Conservation (phyloP, 2,329 filamentous ascomycete species). For the Pseudocercospora cruenta region DNA sequence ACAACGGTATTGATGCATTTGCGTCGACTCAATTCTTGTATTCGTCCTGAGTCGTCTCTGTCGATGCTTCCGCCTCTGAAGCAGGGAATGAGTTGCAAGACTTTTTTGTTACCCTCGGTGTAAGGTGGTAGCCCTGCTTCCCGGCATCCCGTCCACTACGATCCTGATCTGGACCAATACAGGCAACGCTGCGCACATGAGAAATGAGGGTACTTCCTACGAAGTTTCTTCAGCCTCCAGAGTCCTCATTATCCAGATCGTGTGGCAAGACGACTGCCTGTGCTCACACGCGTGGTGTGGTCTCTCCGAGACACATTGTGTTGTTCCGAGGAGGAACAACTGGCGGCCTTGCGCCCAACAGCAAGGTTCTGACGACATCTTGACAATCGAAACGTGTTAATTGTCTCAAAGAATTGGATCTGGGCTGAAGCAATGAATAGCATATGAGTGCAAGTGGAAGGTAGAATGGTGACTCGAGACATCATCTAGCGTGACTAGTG, state of each 20-base stretch:
- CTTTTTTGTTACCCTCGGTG: neutral
- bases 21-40: neutral
- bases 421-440: neutral
- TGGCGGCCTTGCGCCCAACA: too few relatives aligned
- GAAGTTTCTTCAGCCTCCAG: too few relatives aligned
- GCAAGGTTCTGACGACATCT: too few relatives aligned
- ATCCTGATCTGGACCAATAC: neutral
- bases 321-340: too few relatives aligned
- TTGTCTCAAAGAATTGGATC: neutral
- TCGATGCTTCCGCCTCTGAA: neutral
- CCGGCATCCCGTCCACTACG: too few relatives aligned
- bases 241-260: too few relatives aligned
- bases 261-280: neutral
- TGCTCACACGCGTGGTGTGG: too few relatives aligned
- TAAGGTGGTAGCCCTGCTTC: neutral
- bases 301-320: too few relatives aligned
- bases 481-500: neutral
- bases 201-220: too few relatives aligned
- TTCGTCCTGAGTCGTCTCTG: neutral
- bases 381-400: neutral
- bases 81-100: neutral
- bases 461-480: neutral
- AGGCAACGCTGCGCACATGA: neutral
- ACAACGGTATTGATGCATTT: too few relatives aligned
- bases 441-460: neutral